phyloP scores from a whole-genome alignment of 2,329 filamentous ascomycete species.

The Albophoma yamanashiensis region DNA sequence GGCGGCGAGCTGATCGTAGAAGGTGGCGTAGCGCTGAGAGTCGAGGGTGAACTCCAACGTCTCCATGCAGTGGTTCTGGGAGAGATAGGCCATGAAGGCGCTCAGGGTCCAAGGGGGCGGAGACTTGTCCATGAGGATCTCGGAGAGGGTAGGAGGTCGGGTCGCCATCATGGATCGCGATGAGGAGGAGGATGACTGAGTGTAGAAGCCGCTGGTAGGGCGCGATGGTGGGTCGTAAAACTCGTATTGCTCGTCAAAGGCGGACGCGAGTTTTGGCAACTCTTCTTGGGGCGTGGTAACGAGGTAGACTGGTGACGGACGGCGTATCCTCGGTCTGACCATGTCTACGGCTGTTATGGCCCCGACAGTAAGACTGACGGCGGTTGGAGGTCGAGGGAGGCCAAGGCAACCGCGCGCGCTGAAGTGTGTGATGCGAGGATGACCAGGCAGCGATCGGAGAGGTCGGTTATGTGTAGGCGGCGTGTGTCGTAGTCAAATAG shows the following conservation, averaged over 20 bases:
- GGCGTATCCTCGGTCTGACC: conserved; percentile 35
- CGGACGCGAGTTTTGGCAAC: conserved; percentile 32
- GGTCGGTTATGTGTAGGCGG: neutral
- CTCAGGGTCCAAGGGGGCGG: conserved; percentile 81
- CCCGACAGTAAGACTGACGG: neutral
- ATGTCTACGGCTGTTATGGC: conserved; percentile 18
- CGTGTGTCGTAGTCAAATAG: neutral
- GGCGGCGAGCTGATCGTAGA: conserved; percentile 33
- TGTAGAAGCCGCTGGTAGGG: conserved; percentile 36
- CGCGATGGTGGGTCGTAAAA: conserved; percentile 29
- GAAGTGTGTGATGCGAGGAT: neutral
- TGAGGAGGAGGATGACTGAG: conserved; percentile 28
- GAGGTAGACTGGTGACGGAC: conserved; percentile 31
- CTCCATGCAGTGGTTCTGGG: conserved; percentile 93
- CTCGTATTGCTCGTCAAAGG: conserved; percentile 35
- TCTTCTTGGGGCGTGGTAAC: conserved; percentile 29
- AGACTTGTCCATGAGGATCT: conserved; percentile 80
- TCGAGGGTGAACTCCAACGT: conserved; percentile 96
- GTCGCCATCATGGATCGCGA: conserved; percentile 19
- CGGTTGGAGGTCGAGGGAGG: neutral
- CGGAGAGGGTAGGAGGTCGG: conserved; percentile 59
- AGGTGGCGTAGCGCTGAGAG: conserved; percentile 68
- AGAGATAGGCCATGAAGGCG: conserved; percentile 93
- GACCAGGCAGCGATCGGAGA: neutral
- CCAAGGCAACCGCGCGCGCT: neutral